phyloP scores from a whole-genome alignment of 2,329 filamentous ascomycete species.

The Rhynchosporium graminicola region DNA sequence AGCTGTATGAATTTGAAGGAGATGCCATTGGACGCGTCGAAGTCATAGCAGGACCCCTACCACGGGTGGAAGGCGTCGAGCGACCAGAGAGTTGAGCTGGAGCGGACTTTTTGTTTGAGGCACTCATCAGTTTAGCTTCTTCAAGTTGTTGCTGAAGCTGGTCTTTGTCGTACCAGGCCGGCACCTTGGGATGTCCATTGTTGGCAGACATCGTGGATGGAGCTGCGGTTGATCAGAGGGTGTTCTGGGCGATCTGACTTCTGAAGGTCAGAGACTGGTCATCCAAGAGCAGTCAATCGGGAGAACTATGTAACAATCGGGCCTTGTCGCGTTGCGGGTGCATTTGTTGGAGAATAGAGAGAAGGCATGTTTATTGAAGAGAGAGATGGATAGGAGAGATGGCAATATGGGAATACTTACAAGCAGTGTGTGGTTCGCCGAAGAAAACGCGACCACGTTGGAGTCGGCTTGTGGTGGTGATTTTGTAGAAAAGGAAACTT shows the following conservation, averaged over 20 bases:
- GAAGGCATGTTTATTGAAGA: background rate
- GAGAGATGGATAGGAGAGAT: background rate
- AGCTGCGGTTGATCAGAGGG: background rate
- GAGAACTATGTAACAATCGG: background rate
- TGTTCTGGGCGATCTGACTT: background rate
- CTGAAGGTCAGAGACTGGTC: background rate
- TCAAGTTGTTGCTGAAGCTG: background rate
- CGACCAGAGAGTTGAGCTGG: background rate
- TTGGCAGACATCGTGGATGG: slow-evolving; percentile 7
- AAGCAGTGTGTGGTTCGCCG: background rate
- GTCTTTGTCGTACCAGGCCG: background rate
- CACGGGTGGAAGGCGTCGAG: background rate
- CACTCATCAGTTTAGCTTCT: background rate
- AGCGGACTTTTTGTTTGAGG: background rate
- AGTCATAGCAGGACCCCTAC: background rate
- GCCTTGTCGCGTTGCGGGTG: background rate
- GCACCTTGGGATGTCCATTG: background rate
- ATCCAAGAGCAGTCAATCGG: background rate
- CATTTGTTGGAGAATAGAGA: background rate
- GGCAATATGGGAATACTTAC: background rate
- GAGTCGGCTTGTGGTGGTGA: background rate
- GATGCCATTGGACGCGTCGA: background rate
- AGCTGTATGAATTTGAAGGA: background rate
- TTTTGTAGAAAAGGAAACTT: background rate
- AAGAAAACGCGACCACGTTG: background rate